Evolutionary conservation across 2,329 filamentous ascomycete genomes (phyloP).

Genomic region (Scedosporium apiospermum): DNA sequence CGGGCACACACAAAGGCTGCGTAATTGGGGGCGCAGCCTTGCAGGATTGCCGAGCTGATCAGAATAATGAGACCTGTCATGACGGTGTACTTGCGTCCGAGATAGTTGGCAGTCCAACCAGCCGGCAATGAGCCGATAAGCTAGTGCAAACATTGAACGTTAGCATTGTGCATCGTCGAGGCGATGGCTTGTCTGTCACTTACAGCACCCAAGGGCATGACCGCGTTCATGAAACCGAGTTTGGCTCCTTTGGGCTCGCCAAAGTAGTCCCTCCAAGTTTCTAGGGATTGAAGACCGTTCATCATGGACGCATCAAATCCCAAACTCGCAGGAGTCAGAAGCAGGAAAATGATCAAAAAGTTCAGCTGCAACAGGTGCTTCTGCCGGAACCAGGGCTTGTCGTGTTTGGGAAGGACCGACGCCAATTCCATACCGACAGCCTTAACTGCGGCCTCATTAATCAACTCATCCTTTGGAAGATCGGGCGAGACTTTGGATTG

Average conservation of each 20-base stretch:
- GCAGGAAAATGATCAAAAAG: neutral
- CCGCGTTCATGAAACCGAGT: slow-evolving; percentile 24
- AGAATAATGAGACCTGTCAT: slow-evolving; percentile 21
- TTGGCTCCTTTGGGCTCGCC: slow-evolving; percentile 24
- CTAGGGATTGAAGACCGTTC: slow-evolving; percentile 33
- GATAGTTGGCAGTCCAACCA: slow-evolving; percentile 16
- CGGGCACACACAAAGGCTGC: slow-evolving; percentile 20
- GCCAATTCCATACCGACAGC: no score
- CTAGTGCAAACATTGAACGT: no score
- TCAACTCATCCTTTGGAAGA: no score
- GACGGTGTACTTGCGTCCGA: slow-evolving; percentile 29
- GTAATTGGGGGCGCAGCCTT: slow-evolving; percentile 17
- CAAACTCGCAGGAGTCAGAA: neutral
- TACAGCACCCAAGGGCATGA: no score
- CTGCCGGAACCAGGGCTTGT: neutral
- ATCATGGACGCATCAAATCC: slow-evolving; percentile 28
- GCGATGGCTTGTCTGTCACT: no score
- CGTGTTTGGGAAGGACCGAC: neutral
- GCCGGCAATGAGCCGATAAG: no score
- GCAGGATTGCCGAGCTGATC: slow-evolving; percentile 22
- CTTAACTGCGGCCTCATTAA: no score
- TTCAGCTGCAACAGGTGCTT: neutral
- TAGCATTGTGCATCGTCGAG: no score
- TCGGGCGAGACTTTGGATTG: no score
- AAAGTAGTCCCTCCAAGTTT: slow-evolving; percentile 31